A percentile compares a stretch with the other conserved stretches of the same genome.
Evolutionary conservation across 179 eudicot genomes (phyloP).

Genomic region (Pouteria campechiana): DNA sequence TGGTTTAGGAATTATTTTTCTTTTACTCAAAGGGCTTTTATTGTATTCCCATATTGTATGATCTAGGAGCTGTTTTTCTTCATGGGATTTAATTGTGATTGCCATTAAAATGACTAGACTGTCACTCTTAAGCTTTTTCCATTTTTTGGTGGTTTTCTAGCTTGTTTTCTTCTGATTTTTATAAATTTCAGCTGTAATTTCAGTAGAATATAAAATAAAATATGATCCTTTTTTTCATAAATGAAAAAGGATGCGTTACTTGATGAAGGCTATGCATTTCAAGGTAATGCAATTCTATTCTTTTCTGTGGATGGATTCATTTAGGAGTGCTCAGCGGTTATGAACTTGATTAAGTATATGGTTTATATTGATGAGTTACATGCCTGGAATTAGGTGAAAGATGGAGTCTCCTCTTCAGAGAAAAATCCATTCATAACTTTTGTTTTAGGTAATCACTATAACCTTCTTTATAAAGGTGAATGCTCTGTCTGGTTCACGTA

Average conservation of each 20-base stretch:
- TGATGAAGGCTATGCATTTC: too few species aligned
- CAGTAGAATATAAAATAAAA: neutral
- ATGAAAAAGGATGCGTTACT: neutral
- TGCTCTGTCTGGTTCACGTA: too few species aligned
- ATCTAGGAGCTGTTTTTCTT: too few species aligned
- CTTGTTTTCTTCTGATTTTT: too few species aligned
- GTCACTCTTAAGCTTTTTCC: too few species aligned
- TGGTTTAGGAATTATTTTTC: too few species aligned
- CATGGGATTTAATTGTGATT: too few species aligned
- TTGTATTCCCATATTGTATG: too few species aligned
- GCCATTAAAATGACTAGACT: too few species aligned
- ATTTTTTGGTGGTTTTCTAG: too few species aligned
- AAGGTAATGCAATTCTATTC: neutral
- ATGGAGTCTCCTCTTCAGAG: slow-evolving; percentile 18
- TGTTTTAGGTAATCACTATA: slow-evolving; percentile 51
- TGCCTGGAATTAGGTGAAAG: slow-evolving; percentile 30
- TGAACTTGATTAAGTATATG: neutral
- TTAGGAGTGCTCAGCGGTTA: neutral
- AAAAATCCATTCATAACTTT: slow-evolving; percentile 59
- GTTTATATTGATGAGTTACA: neutral
- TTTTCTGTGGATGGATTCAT: neutral
- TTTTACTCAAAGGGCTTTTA: too few species aligned
- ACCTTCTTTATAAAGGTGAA: neutral
- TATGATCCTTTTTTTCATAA: neutral
- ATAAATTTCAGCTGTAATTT: neutral